phyloP scores from a whole-genome alignment of 257 asterid species.

The Craterostigma plantagineum region DNA sequence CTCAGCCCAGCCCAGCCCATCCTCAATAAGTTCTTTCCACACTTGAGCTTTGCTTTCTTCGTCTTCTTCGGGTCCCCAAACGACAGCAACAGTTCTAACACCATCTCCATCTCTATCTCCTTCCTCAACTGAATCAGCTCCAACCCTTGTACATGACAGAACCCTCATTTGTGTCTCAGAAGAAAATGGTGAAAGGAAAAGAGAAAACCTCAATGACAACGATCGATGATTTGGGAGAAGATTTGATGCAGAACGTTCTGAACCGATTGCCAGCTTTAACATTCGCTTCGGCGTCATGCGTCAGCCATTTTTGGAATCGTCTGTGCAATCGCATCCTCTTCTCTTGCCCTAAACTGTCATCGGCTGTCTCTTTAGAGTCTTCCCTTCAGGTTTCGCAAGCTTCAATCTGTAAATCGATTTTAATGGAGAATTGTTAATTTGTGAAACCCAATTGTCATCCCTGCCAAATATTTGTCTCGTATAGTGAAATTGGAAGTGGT shows the following conservation, averaged over 20 bases:
- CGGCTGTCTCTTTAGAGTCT: slow-evolving; percentile 45
- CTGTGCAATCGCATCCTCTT: slow-evolving; percentile 34
- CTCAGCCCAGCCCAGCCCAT: too few species aligned
- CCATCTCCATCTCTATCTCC: too few species aligned
- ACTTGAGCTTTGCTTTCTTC: too few species aligned
- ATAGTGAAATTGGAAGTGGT: too few species aligned
- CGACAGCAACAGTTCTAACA: too few species aligned
- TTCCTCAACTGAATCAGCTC: too few species aligned
- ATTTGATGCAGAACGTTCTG: slow-evolving; percentile 38
- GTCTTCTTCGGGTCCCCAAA: too few species aligned
- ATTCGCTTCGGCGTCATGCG: slow-evolving; percentile 69
- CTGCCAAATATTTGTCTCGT: neutral
- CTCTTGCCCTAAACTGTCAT: slow-evolving; percentile 44
- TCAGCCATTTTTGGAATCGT: slow-evolving; percentile 58
- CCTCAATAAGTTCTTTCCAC: too few species aligned
- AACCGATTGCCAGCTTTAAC: slow-evolving; percentile 48
- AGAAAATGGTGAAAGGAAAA: slow-evolving; percentile 7
- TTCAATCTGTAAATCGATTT: too few species aligned
- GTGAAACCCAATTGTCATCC: neutral
- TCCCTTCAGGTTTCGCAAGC: slow-evolving; percentile 27
- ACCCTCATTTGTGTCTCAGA: too few species aligned
- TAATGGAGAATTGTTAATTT: neutral
- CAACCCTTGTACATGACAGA: too few species aligned
- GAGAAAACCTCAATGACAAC: slow-evolving; percentile 8
- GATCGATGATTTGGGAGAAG: slow-evolving; percentile 38